phyloP scores from a whole-genome alignment of 805 yeast species.

The Wickerhamomyces alni region DNA sequence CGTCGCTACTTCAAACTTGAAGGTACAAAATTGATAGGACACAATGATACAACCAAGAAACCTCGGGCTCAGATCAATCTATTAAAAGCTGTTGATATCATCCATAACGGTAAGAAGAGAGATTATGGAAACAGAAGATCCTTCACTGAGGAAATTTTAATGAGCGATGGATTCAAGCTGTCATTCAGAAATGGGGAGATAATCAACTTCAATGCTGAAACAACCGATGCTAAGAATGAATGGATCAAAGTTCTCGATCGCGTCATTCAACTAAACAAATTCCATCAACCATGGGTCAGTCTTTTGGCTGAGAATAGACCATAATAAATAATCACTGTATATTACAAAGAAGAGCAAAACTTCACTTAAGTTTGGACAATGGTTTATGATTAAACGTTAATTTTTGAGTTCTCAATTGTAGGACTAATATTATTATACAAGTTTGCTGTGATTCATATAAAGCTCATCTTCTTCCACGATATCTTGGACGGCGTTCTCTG shows the following conservation, averaged over 20 bases:
- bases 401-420: background rate
- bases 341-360: too few relatives aligned
- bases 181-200: conserved; percentile 74
- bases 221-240: conserved; percentile 45
- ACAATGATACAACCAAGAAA: conserved; percentile 60
- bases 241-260: conserved; percentile 64
- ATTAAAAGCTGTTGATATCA: conserved; percentile 46
- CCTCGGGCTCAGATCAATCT: conserved; percentile 74
- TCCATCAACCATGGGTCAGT: conserved; percentile 61
- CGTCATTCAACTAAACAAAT: conserved; percentile 48
- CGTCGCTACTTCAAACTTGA: conserved; percentile 69
- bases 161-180: conserved; percentile 71
- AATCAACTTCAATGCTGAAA: conserved; percentile 82
- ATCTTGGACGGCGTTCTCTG: conserved; percentile 18
- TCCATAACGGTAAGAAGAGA: conserved; percentile 29
- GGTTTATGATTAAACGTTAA: background rate
- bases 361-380: background rate
- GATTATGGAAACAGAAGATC: conserved; percentile 34
- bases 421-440: background rate
- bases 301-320: conserved; percentile 24
- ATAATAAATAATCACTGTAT: background rate
- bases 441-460: background rate
- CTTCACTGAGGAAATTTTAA: conserved; percentile 63
- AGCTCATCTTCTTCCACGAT: conserved; percentile 9
- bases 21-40: conserved; percentile 70